Percentiles rank a stretch among this genome's conserved stretches.
phyloP scores from a whole-genome alignment of 2,329 filamentous ascomycete species.

The Stemphylium beticola region DNA sequence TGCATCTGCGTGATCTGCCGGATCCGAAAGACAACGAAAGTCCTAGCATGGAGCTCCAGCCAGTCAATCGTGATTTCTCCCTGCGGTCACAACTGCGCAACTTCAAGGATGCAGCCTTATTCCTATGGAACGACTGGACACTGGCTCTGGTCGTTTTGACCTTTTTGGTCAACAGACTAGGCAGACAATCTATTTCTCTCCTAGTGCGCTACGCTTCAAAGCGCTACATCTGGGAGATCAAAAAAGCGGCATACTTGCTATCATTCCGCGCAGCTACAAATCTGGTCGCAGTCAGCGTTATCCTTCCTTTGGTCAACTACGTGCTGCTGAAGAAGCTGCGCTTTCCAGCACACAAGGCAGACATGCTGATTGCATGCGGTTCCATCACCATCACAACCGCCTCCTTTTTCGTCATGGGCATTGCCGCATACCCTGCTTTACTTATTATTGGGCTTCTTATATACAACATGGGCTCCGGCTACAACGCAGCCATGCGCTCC shows the following conservation, averaged over 20 bases:
- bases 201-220: constrained; percentile 60
- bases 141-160: constrained; percentile 52
- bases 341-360: constrained; percentile 50
- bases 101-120: constrained; percentile 48
- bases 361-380: constrained; percentile 54
- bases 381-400: constrained; percentile 54
- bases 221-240: constrained; percentile 58
- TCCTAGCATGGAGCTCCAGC: constrained; percentile 24
- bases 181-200: constrained; percentile 55
- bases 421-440: constrained; percentile 51
- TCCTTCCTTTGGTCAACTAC: constrained; percentile 53
- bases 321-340: constrained; percentile 47
- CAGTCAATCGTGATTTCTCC: constrained; percentile 24
- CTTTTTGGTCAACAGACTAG: constrained; percentile 57
- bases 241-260: constrained; percentile 49
- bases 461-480: constrained; percentile 58
- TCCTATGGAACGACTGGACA: constrained; percentile 50
- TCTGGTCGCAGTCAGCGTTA: constrained; percentile 54
- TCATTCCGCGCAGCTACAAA: constrained; percentile 57
- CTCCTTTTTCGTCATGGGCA: constrained; percentile 55
- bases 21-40: constrained; percentile 28
- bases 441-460: constrained; percentile 55
- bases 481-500: constrained; percentile 54
- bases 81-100: constrained; percentile 40
- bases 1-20: constrained; percentile 43